Percentiles rank a stretch among this genome's conserved stretches.
These are phyloP conservation scores for Bidens hawaiensis DNA, from an alignment of 140 eudicot genomes.

Conservation along the genomic window DNA sequence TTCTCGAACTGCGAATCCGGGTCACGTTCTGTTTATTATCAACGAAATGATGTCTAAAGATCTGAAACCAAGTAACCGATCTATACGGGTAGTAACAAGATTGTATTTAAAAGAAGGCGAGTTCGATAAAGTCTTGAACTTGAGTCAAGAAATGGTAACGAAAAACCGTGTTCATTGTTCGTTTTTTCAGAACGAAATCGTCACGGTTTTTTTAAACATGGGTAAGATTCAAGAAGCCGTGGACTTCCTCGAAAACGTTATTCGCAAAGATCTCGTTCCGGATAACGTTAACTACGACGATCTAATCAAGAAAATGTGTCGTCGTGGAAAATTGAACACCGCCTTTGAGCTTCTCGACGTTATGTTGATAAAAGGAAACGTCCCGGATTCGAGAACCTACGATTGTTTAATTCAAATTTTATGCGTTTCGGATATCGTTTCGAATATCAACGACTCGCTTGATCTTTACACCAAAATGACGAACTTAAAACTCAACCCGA, in stretches of 20 bases:
- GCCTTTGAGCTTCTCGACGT: slow-evolving; percentile 61
- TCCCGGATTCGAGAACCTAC: slow-evolving; percentile 49
- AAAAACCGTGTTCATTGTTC: slow-evolving; percentile 57
- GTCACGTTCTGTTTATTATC: slow-evolving; percentile 45
- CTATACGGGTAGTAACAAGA: slow-evolving; percentile 43
- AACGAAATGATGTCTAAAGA: slow-evolving; percentile 53
- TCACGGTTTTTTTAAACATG: slow-evolving; percentile 28
- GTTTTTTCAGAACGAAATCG: slow-evolving; percentile 39
- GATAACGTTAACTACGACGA: slow-evolving; percentile 44
- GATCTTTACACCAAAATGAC: slow-evolving; percentile 67
- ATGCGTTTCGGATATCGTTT: slow-evolving; percentile 20
- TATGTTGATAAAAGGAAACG: slow-evolving; percentile 52
- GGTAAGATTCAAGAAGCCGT: slow-evolving; percentile 51
- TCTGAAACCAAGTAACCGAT: slow-evolving; percentile 59
- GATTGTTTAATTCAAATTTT: slow-evolving; percentile 50
- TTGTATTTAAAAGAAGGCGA: slow-evolving; percentile 33
- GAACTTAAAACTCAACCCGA: slow-evolving; percentile 46
- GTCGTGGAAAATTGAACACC: slow-evolving; percentile 41
- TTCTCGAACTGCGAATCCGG: slow-evolving; percentile 34
- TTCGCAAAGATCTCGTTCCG: slow-evolving; percentile 41
- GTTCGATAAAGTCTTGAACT: slow-evolving; percentile 45
- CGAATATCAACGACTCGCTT: slow-evolving; percentile 50
- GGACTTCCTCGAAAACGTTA: slow-evolving; percentile 46
- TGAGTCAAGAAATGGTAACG: slow-evolving; percentile 66
- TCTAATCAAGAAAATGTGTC: slow-evolving; percentile 54